Evolutionary conservation across 805 yeast species (phyloP), one percentile per base, ranked within the genome.

Genomic region (Barnettozyma siamensis): DNA sequence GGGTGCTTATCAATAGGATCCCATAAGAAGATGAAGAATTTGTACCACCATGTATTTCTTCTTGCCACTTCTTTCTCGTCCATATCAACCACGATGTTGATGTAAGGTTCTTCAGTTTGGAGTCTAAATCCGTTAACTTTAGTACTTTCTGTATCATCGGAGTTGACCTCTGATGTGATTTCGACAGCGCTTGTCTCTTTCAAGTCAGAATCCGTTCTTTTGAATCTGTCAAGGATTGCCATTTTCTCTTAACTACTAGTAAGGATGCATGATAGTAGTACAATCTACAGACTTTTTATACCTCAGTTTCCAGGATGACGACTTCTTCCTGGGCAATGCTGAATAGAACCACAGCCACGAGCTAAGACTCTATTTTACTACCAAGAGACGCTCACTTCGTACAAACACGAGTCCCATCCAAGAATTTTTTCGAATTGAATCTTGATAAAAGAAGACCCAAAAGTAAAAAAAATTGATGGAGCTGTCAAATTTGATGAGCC

Each of bases 1-100:
- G 65, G 64, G 24, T 41, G 44, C 20, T 41, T 41, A 23, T 41
- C 44, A 33, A 40, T 40, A 2, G 46, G 43, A 33, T 43, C 46
- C 46, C 46, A 43, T 1, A 40, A 20, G 12, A 43, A 39, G 15
- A 43, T 43, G 28, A 38, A 40, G 7, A 30, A 3, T 17, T 45
- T 42, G 21, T 42, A 45, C 48, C 48, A 45, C 48, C 48, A 45
- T 7, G 24, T 39, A 7, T 32, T 30, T 39, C 48, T 45, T 42
- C 48, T 42, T 10, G 19, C 35, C 2, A 37, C 3, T 26, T 45
- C 48, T 7, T 26, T 33, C 15, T 40, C 42, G 17, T 30, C 30
- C 10, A 43, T 13, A 7, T 33, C 16, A 9, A 45, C 41, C 3
- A n/a, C 15, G 7, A 45, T n/a, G 16, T 45, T 46, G 18, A 45